phyloP scores from a whole-genome alignment of 208 protist species.

The Leishmania martiniquensis region DNA sequence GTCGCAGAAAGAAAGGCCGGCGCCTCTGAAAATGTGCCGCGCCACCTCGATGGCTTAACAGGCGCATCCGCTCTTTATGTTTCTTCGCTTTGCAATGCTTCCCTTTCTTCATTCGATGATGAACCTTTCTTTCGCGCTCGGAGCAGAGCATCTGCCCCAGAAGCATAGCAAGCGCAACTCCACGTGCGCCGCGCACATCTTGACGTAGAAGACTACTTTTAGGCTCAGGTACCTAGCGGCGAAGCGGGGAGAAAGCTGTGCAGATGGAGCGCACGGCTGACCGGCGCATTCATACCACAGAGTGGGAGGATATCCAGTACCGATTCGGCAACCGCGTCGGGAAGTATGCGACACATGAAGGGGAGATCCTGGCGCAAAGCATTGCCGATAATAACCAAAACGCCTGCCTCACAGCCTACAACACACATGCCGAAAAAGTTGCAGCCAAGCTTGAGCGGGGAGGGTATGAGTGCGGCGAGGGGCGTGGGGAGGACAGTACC shows the following conservation, averaged over 20 bases:
- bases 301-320: slow-evolving; percentile 94
- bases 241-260: background rate
- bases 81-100: background rate
- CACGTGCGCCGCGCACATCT: background rate
- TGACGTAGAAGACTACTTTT: background rate
- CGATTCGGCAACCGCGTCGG: slow-evolving; percentile 87
- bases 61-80: background rate
- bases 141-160: background rate
- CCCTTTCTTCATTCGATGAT: background rate
- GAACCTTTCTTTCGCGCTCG: background rate
- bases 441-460: slow-evolving; percentile 71
- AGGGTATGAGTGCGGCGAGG: slow-evolving; percentile 40
- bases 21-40: background rate
- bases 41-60: background rate
- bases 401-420: slow-evolving; percentile 68
- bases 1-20: background rate
- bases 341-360: slow-evolving; percentile 84
- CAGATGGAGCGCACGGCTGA: slow-evolving; percentile 83
- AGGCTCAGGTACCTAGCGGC: background rate
- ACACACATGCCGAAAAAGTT: slow-evolving; percentile 70
- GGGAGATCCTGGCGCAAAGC: slow-evolving; percentile 81
- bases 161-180: background rate
- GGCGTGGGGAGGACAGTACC: slow-evolving; percentile 2
- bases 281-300: slow-evolving; percentile 82
- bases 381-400: slow-evolving; percentile 77